Evolutionary conservation across 225 moss, liverwort and hornwort species (phyloP).

Genomic region (Takakia lepidozioides): DNA sequence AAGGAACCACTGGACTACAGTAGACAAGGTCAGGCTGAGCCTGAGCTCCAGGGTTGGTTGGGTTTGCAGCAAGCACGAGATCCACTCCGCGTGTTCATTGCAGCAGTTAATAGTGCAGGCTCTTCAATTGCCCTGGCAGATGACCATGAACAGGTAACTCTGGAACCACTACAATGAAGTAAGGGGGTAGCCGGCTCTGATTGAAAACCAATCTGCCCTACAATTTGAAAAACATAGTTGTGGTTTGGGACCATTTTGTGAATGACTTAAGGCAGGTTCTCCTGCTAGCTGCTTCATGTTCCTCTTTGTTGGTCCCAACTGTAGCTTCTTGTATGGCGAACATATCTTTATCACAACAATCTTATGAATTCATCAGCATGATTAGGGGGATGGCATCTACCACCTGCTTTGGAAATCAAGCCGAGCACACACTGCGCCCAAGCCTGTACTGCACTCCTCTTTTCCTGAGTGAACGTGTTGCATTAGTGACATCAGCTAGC

Average conservation of each 20-base stretch:
- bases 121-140: conserved; percentile 49
- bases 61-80: conserved; percentile 69
- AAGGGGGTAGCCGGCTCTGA: background rate
- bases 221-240: background rate
- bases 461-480: background rate
- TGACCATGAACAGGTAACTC: conserved; percentile 71
- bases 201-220: background rate
- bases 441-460: background rate
- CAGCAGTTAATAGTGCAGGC: conserved; percentile 71
- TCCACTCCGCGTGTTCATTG: conserved; percentile 60
- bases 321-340: too few relatives aligned
- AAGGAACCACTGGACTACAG: background rate
- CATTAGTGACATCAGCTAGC: too few relatives aligned
- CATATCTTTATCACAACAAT: too few relatives aligned
- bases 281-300: too few relatives aligned
- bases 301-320: too few relatives aligned
- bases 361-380: too few relatives aligned
- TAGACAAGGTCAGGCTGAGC: background rate
- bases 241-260: background rate
- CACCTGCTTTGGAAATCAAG: background rate
- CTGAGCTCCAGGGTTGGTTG: background rate
- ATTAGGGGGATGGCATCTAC: background rate
- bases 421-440: background rate
- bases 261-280: too few relatives aligned
- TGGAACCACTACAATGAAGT: background rate